Conservation (phyloP, 2,329 filamentous ascomycete species). For the Metarhizium robertsii region DNA sequence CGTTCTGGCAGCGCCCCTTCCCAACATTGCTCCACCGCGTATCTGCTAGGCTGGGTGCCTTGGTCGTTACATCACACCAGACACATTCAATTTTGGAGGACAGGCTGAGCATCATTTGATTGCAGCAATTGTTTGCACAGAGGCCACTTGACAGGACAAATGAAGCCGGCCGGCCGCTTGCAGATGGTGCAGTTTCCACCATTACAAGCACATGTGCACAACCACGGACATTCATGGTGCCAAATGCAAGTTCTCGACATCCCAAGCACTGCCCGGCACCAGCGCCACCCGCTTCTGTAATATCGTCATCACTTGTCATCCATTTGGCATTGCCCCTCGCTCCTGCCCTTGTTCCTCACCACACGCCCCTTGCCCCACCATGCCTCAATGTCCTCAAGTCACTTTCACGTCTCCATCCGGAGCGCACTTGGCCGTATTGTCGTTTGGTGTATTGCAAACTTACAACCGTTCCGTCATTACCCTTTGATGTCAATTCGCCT, state of each 20-base stretch:
- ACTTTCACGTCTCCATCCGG: neutral
- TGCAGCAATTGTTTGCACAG: no score
- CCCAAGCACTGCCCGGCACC: no score
- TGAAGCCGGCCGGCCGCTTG: no score
- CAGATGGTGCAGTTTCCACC: no score
- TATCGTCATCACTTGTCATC: neutral
- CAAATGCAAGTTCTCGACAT: neutral
- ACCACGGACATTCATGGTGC: neutral
- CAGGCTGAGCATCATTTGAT: no score
- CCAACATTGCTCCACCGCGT: neutral
- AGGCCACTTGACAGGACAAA: no score
- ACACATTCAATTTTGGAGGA: no score
- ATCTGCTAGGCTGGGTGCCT: neutral
- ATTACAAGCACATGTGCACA: neutral
- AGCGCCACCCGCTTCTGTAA: neutral
- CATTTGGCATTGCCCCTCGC: neutral
- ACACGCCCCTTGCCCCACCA: neutral
- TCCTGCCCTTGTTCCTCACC: slow-evolving; percentile 1
- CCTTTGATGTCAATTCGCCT: neutral
- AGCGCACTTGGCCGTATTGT: neutral
- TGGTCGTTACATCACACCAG: no score
- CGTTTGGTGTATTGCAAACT: neutral
- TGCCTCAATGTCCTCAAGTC: neutral
- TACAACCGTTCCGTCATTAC: slow-evolving; percentile 3
- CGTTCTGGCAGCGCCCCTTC: neutral